Base-by-base conservation (phyloP, 352 stramenopile genomes). In the Globisporangium nagaii region DNA sequence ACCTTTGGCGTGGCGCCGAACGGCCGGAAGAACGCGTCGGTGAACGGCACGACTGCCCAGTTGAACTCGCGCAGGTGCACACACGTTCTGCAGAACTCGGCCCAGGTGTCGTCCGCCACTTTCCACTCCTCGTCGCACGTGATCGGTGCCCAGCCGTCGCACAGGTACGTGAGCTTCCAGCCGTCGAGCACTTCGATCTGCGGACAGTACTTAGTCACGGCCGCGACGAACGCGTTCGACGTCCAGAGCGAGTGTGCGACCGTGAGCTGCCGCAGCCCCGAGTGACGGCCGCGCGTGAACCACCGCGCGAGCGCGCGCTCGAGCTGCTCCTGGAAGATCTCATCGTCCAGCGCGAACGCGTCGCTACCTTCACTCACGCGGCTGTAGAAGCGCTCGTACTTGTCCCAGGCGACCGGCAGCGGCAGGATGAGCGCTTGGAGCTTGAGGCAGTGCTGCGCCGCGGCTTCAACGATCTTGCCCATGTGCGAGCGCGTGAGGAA, bases 121-220 rank as follows among this genome's bases (percentile, higher is more conserved):
- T 70, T 58, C 74, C 74, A 85, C 48, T 83, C 66, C 56, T 85
- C 74, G 43, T 82, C 67, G 37, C 72, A 83, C 1, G 64, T 61
- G 17, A 79, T 62, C 19, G 71, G 68, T 3, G 60, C 69, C 66
- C 65, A 81, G 4, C 66, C 71, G 46, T 84, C 71, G 37, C 66
- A 66, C 40, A 75, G 58, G 25, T 80, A 82, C 27, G 71, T 76
- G 45, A 84, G 66, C 42, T 79, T 79, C 71, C 71, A 84, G 22
- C 69, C 71, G 32, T 85, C 74, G 9, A 85, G 52, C 27, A 79
- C 60, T 49, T 85, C 69, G n/a, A 85, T 66, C 11, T 74, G 64
- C 11, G 74, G 74, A 32, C 65, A 76, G 36, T 75, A 76, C 49
- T 62, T 56, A 25, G 60, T 63, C 30, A 85, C 56, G 10, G 68